Percentiles rank a stretch among this genome's conserved stretches.
phyloP scores from a whole-genome alignment of 1,284 basidiomycete genomes.

The Trichosporon sp. region DNA sequence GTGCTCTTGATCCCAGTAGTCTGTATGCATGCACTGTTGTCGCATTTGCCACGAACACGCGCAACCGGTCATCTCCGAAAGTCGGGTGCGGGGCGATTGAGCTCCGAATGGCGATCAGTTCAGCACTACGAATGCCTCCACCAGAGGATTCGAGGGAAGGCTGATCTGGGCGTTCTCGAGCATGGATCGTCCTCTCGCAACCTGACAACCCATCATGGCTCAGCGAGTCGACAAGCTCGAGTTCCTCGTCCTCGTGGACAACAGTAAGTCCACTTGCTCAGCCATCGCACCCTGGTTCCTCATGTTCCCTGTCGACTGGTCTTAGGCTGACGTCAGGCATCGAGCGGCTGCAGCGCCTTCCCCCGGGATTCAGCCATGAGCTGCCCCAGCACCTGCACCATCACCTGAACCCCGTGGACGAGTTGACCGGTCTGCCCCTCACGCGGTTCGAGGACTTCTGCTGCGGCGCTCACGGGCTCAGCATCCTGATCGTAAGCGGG shows the following conservation, averaged over 20 bases:
- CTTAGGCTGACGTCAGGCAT: slow-evolving; percentile 25
- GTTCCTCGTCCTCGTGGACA: slow-evolving; percentile 48
- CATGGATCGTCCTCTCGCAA: background rate
- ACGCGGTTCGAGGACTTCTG: slow-evolving; percentile 74
- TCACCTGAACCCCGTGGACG: slow-evolving; percentile 57
- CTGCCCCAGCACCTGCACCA: slow-evolving; percentile 63
- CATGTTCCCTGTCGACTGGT: too few species aligned
- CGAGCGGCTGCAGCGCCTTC: slow-evolving; percentile 71
- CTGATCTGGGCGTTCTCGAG: background rate
- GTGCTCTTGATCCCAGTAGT: too few species aligned
- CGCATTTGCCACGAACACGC: background rate
- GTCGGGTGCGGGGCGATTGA: background rate
- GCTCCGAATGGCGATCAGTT: slow-evolving; percentile 13
- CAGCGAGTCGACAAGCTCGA: slow-evolving; percentile 48
- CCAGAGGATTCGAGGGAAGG: background rate
- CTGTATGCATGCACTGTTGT: background rate
- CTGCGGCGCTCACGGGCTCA: slow-evolving; percentile 80
- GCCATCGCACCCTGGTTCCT: background rate
- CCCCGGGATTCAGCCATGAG: slow-evolving; percentile 75
- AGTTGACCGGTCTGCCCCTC: slow-evolving; percentile 65
- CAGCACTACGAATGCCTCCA: background rate
- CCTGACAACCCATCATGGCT: slow-evolving; percentile 12
- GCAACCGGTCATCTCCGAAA: slow-evolving; percentile 10
- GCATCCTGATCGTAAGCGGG: slow-evolving; percentile 68
- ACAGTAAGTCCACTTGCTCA: slow-evolving; percentile 33